Conservation (phyloP, 352 stramenopile species). For the Pythium aquatile region DNA sequence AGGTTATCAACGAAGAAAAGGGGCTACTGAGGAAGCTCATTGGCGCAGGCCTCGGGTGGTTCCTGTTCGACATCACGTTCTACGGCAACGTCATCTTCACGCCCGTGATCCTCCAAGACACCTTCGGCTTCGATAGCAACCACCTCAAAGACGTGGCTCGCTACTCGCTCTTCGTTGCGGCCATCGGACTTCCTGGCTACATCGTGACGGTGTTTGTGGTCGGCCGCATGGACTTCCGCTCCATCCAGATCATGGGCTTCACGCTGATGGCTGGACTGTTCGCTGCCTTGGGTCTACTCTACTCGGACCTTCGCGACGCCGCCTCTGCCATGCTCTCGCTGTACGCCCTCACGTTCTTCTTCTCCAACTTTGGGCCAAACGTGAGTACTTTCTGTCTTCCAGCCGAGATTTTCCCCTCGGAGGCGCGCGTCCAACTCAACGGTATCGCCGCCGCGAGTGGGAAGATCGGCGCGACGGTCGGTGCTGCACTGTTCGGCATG, state of each 20-base stretch:
- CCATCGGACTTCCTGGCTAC: slow-evolving; percentile 72
- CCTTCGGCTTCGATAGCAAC: slow-evolving; percentile 55
- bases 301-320: slow-evolving; percentile 43
- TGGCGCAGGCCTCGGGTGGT: slow-evolving; percentile 87
- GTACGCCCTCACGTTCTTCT: slow-evolving; percentile 85
- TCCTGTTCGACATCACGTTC: slow-evolving; percentile 91
- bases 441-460: slow-evolving; percentile 72
- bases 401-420: slow-evolving; percentile 70
- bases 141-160: slow-evolving; percentile 56
- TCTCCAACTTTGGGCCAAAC: slow-evolving; percentile 88
- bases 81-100: slow-evolving; percentile 91
- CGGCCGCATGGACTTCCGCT: slow-evolving; percentile 64
- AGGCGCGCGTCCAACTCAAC: slow-evolving; percentile 78
- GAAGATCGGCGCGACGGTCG: slow-evolving; percentile 67
- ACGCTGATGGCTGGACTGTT: slow-evolving; percentile 69
- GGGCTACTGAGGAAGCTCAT: slow-evolving; percentile 57
- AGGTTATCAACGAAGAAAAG: slow-evolving; percentile 32
- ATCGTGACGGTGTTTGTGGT: slow-evolving; percentile 62
- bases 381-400: slow-evolving; percentile 85
- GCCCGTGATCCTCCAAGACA: slow-evolving; percentile 74
- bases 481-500: slow-evolving; percentile 58
- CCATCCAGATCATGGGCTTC: slow-evolving; percentile 85
- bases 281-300: slow-evolving; percentile 48
- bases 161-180: slow-evolving; percentile 67
- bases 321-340: slow-evolving; percentile 53